phyloP scores from a whole-genome alignment of 805 yeast genomes.

The Metschnikowia drakensbergensis region DNA sequence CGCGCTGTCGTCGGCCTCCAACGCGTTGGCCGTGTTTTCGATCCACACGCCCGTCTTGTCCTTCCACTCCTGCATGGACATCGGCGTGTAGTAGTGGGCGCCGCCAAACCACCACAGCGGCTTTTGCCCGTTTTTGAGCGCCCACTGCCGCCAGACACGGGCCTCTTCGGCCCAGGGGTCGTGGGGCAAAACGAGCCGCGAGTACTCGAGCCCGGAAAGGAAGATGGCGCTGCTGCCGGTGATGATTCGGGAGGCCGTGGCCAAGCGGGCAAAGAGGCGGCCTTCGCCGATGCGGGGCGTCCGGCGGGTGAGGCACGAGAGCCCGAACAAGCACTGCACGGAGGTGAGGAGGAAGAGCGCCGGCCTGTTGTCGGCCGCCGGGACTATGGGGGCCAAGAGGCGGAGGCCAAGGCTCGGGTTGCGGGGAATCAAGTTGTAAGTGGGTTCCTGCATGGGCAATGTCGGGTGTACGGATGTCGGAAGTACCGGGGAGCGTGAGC shows the following conservation, averaged over 20 bases:
- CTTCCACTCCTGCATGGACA: conserved; percentile 39
- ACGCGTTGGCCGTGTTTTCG: conserved; percentile 12
- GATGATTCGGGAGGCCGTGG: conserved; percentile 8
- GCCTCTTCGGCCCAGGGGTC: conserved; percentile 81
- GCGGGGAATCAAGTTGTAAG: conserved; percentile 11
- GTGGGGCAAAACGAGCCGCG: conserved; percentile 42
- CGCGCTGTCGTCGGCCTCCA: conserved; percentile 9
- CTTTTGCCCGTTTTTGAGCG: conserved; percentile 44
- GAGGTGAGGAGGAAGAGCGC: conserved; percentile 53
- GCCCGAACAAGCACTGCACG: conserved; percentile 51
- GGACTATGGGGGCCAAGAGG: conserved; percentile 69
- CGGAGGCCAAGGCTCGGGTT: conserved; percentile 58
- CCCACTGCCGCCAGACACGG: conserved; percentile 46
- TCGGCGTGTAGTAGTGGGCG: conserved; percentile 48
- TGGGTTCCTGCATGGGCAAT: background rate
- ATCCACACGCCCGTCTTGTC: conserved; percentile 21
- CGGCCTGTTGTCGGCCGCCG: conserved; percentile 60
- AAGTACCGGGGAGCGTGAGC: too few species aligned
- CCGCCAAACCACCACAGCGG: conserved; percentile 70
- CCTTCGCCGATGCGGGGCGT: conserved; percentile 14
- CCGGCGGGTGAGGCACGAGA: conserved; percentile 18
- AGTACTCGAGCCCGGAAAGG: conserved; percentile 53
- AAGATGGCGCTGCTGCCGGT: conserved; percentile 39
- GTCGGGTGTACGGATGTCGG: background rate
- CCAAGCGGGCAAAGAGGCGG: conserved; percentile 7